A percentile compares a stretch with the other conserved stretches of the same genome.
phyloP scores from a whole-genome alignment of 768 basidiomycete genomes.

The Sporobolomyces roseus region DNA sequence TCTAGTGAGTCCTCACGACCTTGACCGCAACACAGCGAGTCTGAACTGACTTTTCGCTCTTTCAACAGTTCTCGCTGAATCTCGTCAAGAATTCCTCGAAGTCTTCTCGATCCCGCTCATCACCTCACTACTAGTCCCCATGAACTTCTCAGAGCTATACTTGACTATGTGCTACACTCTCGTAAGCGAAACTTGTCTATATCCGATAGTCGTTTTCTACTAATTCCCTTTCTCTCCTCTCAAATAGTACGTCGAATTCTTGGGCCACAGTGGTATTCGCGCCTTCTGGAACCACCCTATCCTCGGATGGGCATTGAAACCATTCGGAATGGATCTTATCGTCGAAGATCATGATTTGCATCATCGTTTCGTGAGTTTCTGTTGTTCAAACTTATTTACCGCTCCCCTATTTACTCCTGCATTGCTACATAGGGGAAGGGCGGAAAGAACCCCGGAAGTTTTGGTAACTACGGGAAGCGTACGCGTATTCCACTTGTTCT shows the following conservation, averaged over 20 bases:
- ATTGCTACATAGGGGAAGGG: too few relatives aligned
- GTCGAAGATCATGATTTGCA: slow-evolving; percentile 38
- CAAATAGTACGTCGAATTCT: slow-evolving; percentile 29
- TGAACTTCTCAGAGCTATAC: slow-evolving; percentile 26
- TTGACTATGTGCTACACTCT: slow-evolving; percentile 17
- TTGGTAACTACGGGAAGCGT: slow-evolving; percentile 19
- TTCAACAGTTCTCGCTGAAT: slow-evolving; percentile 29
- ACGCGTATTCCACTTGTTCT: not conserved
- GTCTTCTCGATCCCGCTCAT: slow-evolving; percentile 16
- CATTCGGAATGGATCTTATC: slow-evolving; percentile 14
- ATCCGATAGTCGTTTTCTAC: not conserved
- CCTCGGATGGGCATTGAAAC: slow-evolving; percentile 10
- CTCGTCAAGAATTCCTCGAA: slow-evolving; percentile 24
- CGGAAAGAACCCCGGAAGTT: not conserved
- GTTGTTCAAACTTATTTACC: too few relatives aligned
- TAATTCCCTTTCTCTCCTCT: not conserved
- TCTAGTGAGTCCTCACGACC: not conserved
- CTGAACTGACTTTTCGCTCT: too few relatives aligned
- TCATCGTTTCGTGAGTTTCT: slow-evolving; percentile 28
- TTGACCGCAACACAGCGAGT: not conserved
- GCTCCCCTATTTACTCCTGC: too few relatives aligned
- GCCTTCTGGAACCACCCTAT: slow-evolving; percentile 30
- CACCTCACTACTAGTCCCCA: slow-evolving; percentile 20
- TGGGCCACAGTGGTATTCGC: slow-evolving; percentile 29
- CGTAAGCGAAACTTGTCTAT: not conserved